phyloP scores from a whole-genome alignment of 257 asterid genomes.

The Solanum bukasovii region DNA sequence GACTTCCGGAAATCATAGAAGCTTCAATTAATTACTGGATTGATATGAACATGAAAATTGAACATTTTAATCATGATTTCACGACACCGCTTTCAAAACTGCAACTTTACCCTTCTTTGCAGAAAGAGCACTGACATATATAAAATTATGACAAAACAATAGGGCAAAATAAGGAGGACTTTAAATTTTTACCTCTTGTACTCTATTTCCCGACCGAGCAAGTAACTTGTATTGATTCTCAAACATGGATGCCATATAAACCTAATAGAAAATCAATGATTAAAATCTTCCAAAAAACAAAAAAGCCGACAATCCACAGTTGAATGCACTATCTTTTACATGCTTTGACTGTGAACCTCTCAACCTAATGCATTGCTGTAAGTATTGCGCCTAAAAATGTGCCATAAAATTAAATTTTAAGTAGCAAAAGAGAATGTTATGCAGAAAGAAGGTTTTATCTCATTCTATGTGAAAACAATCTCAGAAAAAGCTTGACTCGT shows the following conservation, averaged over 20 bases:
- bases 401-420: neutral
- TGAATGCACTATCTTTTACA: neutral
- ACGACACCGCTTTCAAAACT: neutral
- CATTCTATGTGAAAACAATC: neutral
- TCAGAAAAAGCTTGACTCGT: neutral
- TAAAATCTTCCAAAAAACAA: neutral
- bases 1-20: neutral
- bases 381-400: neutral
- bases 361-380: neutral
- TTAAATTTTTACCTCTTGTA: slow-evolving; percentile 56
- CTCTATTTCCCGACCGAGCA: slow-evolving; percentile 86
- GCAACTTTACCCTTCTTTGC: neutral
- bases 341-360: neutral
- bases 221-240: slow-evolving; percentile 89
- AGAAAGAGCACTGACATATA: neutral
- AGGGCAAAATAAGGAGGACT: neutral
- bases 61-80: neutral
- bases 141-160: neutral
- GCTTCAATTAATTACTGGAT: neutral
- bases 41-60: neutral
- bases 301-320: neutral
- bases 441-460: neutral
- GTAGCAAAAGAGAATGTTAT: neutral
- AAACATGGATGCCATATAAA: slow-evolving; percentile 77
- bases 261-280: slow-evolving; percentile 27